Evolutionary conservation across 192 early-diverging fungal genomes (phyloP), one percentile per base, ranked within the genome.

Genomic region (Umbelopsis vinacea): DNA sequence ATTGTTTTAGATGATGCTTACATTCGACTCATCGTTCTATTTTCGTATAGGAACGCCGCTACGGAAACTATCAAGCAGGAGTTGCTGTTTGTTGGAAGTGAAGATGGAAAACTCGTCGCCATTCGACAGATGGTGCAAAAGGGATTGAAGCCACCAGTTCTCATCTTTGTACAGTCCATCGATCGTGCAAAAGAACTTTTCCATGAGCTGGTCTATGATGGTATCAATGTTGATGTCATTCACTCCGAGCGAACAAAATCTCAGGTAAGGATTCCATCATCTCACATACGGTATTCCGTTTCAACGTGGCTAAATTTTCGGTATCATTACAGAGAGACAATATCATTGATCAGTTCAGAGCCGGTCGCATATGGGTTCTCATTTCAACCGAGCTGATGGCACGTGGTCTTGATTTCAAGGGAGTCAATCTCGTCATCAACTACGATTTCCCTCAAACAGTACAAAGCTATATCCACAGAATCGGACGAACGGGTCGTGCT

Each of bases 391-490:
- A 99, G 71, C 79, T 99, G 52, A 95, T 98, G 93, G 92, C 96
- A 8, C 92, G 98, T 78, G 98, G 98, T 87, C 92, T 99, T 76
- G 97, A 99, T 85, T 98, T 99, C 81, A 97, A 97, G 79, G 96
- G 94, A 21, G 96, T 99, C 26, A 94, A 96, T 66, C 72, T 95
- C 69, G 98, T 99, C 35, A 93, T 99, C 84, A 99, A 99, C 77
- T 99, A 97, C 71, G 98, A 99, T 78, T 97, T 98, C 76, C 97
- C 98, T 53, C 93, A 95, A 81, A 91, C 90, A 7, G 88, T 94
- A 2, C 90, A 91, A 71, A 92, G 91, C 29, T 99, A 99, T 79
- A 96, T 98, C 76, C 98, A 99, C 83, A 81, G 98, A 71, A 96
- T 98, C 77, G 98, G 79, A 73, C 94, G 98, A 81, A 99, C 97